These are phyloP conservation scores for Fusarium sp. DNA, from an alignment of 2,329 filamentous ascomycete species.

Conservation along the genomic window DNA sequence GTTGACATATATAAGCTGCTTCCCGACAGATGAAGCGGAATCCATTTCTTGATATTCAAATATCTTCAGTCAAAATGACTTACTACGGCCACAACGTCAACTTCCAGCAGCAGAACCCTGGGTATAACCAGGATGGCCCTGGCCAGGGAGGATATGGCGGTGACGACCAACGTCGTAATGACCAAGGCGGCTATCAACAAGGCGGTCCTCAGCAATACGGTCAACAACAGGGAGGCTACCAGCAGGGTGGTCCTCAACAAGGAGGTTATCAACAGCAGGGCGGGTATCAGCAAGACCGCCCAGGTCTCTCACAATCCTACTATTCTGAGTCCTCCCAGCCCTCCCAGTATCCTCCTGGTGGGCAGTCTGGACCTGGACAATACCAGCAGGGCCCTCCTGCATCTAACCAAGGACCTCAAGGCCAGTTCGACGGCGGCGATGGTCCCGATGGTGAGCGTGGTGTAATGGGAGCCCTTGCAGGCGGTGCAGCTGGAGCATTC, in stretches of 20 bases:
- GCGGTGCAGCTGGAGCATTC: slow-evolving; percentile 51
- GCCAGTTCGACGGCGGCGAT: slow-evolving; percentile 2
- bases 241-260: background rate
- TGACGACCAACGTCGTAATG: slow-evolving; percentile 8
- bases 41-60: background rate
- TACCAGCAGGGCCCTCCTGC: background rate
- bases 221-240: slow-evolving; percentile 3
- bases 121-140: background rate
- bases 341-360: slow-evolving; percentile 9
- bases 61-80: background rate
- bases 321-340: slow-evolving; percentile 6
- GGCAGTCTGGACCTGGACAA: background rate
- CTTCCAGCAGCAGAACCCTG: slow-evolving; percentile 10
- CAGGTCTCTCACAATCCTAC: slow-evolving; percentile 13
- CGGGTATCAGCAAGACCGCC: slow-evolving; percentile 8
- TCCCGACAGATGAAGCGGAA: background rate
- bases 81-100: slow-evolving; percentile 21
- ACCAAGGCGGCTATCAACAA: slow-evolving; percentile 9
- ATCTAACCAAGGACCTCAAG: background rate
- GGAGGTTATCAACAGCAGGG: slow-evolving; percentile 1
- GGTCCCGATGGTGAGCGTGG: slow-evolving; percentile 52
- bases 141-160: slow-evolving; percentile 7
- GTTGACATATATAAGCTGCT: slow-evolving; percentile 6
- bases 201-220: background rate
- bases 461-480: slow-evolving; percentile 51